Base-by-base conservation (phyloP, 106 monocot genomes). In the Triglochin maritima region DNA sequence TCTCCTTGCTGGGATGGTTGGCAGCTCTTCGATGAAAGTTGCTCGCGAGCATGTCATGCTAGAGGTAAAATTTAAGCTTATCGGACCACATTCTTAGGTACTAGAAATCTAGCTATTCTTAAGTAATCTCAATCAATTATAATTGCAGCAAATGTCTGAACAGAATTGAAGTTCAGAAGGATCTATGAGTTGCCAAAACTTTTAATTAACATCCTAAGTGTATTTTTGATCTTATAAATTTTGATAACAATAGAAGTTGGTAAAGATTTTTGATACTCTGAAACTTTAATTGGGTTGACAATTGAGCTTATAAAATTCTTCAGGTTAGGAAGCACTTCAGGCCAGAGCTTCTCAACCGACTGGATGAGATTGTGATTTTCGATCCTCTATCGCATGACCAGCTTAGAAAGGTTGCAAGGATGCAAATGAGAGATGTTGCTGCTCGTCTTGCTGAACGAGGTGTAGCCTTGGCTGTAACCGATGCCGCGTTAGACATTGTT, bases 311-410 rank as follows among this genome's bases (percentile, higher is more conserved):
- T 29, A 29, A 52, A 11, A 61, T 49, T 42, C 52, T 64, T 6
- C 65, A 89, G 88, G 85, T 80, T 56, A 71, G 75, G 59, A 84
- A n/a, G 59, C 83, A 84, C 57, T 87, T 90, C 69, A 76, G 86
- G 57, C 81, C 86, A 5, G 86, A 86, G 74, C 70, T 90, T 52
- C 69, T 90, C 4, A 86, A 86, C 50, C 55, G 82, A 15, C 15
- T 90, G 60, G 86, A 90, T 68, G 90, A 90, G 67, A 80, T 90
- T 16, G 81, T 90, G 6, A 46, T 90, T 12, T 90, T 90, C 43
- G 86, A 90, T 62, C 86, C 90, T 47, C 74, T 90, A 3, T 86
- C 86, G 0, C 79, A 83, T 47, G 86, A 90, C 61, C 86, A 90
- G 62, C 70, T 90, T 7, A 84, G 64, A 71, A 81, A 86, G 51